Evolutionary conservation across 73 alveolate species (phyloP).

Genomic region (Tetrahymena borealis): DNA sequence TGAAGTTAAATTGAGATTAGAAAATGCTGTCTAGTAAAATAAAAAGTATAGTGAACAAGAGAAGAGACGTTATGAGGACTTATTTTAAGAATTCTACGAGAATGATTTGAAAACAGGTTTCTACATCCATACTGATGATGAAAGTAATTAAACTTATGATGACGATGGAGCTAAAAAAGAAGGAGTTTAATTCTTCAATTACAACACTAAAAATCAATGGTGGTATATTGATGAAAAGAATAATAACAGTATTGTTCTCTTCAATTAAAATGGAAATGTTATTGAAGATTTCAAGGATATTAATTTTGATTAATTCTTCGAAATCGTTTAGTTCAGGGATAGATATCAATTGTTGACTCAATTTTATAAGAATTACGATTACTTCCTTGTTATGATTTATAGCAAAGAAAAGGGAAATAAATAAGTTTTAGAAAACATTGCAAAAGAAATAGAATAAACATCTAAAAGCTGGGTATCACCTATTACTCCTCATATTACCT

Average conservation of each 20-base stretch:
- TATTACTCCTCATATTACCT: background rate
- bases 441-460: background rate
- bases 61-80: background rate
- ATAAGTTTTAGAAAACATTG: background rate
- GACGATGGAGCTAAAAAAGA: background rate
- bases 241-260: background rate
- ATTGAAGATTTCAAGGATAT: background rate
- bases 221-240: background rate
- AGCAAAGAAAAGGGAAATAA: background rate
- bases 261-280: background rate
- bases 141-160: background rate
- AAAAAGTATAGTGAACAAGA: background rate
- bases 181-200: background rate
- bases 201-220: background rate
- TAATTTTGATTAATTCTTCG: background rate
- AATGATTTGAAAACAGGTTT: background rate
- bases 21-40: background rate
- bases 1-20: background rate
- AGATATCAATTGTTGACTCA: background rate
- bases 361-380: background rate
- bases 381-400: background rate
- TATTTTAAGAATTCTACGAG: background rate
- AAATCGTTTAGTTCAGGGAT: background rate
- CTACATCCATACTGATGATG: background rate
- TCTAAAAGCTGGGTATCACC: background rate